Conservation (phyloP, 2,329 filamentous ascomycete species). For the Cryphonectria radicalis region DNA sequence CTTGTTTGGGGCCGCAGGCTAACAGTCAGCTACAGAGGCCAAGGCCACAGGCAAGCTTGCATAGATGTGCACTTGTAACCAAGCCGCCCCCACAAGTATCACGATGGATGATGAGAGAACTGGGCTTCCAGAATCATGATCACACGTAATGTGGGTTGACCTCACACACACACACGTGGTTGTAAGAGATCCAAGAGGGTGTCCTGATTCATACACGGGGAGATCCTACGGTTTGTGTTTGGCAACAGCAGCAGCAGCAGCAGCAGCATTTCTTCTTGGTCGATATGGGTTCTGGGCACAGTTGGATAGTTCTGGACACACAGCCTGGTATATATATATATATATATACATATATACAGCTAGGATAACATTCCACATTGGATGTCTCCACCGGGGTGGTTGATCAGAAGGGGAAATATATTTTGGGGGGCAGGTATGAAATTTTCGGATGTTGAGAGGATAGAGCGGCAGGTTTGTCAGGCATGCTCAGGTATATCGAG, state of each 20-base stretch:
- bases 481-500: not conserved
- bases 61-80: conserved; percentile 36
- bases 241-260: conserved; percentile 22
- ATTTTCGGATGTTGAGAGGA: too few species aligned
- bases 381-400: conserved; percentile 2
- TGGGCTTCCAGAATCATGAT: conserved; percentile 9
- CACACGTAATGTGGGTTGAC: conserved; percentile 25
- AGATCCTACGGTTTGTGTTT: not conserved
- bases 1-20: conserved; percentile 35
- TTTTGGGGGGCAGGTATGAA: not conserved
- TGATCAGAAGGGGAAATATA: not conserved
- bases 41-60: conserved; percentile 73
- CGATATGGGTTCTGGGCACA: conserved; percentile 10
- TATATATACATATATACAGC: too few species aligned
- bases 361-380: not conserved
- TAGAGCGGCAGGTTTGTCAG: not conserved
- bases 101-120: conserved; percentile 9
- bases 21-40: conserved; percentile 58
- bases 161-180: conserved; percentile 17
- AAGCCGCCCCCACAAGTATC: not conserved
- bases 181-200: conserved; percentile 2
- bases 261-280: conserved; percentile 16
- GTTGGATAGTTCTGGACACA: conserved; percentile 21
- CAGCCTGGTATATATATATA: conserved; percentile 21
- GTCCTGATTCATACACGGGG: conserved; percentile 9